phyloP scores from a whole-genome alignment of 495 filamentous ascomycete species.

The Xylaria grammica region DNA sequence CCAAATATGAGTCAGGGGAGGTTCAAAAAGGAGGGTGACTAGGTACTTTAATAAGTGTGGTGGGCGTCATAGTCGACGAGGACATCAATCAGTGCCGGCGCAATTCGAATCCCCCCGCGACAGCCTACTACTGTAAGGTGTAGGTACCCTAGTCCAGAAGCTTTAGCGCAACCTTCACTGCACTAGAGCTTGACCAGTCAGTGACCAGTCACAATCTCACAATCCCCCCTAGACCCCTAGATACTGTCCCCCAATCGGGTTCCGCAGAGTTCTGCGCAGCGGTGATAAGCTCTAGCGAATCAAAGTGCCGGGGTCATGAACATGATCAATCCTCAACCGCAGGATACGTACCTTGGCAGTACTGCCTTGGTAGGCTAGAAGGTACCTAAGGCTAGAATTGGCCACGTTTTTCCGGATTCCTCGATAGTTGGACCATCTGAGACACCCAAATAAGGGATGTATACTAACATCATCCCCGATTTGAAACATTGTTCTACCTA shows the following conservation, averaged over 20 bases:
- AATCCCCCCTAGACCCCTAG: not conserved
- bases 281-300: conserved; percentile 24
- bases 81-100: not conserved
- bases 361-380: no score
- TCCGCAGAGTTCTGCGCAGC: conserved; percentile 3
- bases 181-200: no score
- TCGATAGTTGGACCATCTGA: not conserved
- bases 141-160: not conserved
- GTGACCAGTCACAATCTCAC: no score
- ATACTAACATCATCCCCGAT: no score
- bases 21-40: not conserved
- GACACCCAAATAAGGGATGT: no score
- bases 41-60: conserved; percentile 9
- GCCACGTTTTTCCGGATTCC: not conserved
- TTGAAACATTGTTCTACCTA: no score
- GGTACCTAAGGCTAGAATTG: not conserved
- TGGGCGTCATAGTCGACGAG: conserved; percentile 8
- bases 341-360: no score
- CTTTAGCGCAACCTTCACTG: no score
- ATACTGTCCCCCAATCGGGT: not conserved
- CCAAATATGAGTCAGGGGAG: not conserved
- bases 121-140: not conserved
- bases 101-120: conserved; percentile 11
- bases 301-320: not conserved
- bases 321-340: not conserved